A percentile compares a stretch with the other conserved stretches of the same genome.
These are phyloP conservation scores for Fraxinus excelsior DNA, from an alignment of 257 asterid genomes.

Conservation along the genomic window DNA sequence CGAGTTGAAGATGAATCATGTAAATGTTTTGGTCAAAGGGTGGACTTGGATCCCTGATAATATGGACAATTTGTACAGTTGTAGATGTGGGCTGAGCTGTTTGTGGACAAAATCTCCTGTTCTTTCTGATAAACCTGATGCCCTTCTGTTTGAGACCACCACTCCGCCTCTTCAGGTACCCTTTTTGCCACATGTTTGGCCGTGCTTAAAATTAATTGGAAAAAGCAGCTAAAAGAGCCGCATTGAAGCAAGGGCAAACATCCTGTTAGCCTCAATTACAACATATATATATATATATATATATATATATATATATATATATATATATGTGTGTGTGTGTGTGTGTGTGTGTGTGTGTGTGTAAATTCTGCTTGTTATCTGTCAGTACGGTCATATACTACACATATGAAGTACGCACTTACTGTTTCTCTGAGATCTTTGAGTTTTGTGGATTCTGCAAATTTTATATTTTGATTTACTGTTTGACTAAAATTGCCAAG, in stretches of 20 bases:
- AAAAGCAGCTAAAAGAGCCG: too few relatives aligned
- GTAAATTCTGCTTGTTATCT: not conserved
- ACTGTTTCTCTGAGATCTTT: constrained; percentile 9
- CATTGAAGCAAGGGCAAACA: too few relatives aligned
- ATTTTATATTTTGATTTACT: not conserved
- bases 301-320: too few relatives aligned
- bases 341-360: not conserved
- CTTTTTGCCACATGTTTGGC: not conserved
- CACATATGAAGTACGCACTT: too few relatives aligned
- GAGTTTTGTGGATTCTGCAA: not conserved
- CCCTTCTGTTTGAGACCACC: constrained; percentile 81
- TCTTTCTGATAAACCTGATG: constrained; percentile 95
- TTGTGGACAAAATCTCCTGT: constrained; percentile 90
- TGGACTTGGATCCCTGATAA: constrained; percentile 99
- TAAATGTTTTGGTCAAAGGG: constrained; percentile 78
- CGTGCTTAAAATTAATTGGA: not conserved
- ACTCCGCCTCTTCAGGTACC: constrained; percentile 82
- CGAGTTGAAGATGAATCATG: constrained; percentile 81
- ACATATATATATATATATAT: too few relatives aligned
- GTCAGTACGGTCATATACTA: not conserved
- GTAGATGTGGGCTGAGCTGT: constrained; percentile 96
- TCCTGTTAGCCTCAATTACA: too few relatives aligned
- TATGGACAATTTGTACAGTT: constrained; percentile 86
- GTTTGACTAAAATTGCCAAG: too few relatives aligned
- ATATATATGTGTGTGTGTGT: too few relatives aligned